These are phyloP conservation scores for Saccharomyces hybrid DNA, from an alignment of 1,139 yeast species.

Conservation along the genomic window DNA sequence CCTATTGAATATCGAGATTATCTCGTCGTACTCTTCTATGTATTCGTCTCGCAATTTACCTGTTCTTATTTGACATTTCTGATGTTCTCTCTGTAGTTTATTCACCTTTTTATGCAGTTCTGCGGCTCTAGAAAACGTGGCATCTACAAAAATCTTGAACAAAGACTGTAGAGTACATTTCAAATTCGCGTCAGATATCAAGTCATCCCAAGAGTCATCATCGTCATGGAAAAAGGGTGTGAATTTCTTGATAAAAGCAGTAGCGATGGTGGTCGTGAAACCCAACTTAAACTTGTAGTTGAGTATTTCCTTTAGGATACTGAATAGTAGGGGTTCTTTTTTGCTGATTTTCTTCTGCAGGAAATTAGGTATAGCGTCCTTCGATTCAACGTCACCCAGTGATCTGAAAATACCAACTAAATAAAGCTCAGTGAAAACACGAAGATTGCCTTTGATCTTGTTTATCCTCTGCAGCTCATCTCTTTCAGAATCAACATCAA, in stretches of 20 bases:
- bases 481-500: slow-evolving; percentile 35
- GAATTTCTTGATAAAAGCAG: slow-evolving; percentile 48
- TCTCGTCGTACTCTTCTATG: slow-evolving; percentile 37
- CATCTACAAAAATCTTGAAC: slow-evolving; percentile 43
- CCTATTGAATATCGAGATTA: slow-evolving; percentile 37
- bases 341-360: slow-evolving; percentile 30
- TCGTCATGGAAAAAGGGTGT: slow-evolving; percentile 29
- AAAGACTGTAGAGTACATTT: slow-evolving; percentile 32
- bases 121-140: slow-evolving; percentile 37
- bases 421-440: slow-evolving; percentile 55
- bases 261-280: slow-evolving; percentile 40
- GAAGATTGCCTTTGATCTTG: slow-evolving; percentile 45
- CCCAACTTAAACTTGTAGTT: slow-evolving; percentile 45
- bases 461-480: slow-evolving; percentile 39
- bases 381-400: slow-evolving; percentile 34
- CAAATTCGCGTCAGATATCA: slow-evolving; percentile 21
- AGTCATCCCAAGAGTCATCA: slow-evolving; percentile 15
- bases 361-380: slow-evolving; percentile 37
- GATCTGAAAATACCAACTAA: slow-evolving; percentile 50
- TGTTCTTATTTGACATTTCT: slow-evolving; percentile 53
- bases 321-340: slow-evolving; percentile 39
- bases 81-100: slow-evolving; percentile 38
- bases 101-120: slow-evolving; percentile 35
- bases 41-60: slow-evolving; percentile 56
- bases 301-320: slow-evolving; percentile 49